phyloP scores from a whole-genome alignment of 805 yeast genomes.

The Candida sithepensis region DNA sequence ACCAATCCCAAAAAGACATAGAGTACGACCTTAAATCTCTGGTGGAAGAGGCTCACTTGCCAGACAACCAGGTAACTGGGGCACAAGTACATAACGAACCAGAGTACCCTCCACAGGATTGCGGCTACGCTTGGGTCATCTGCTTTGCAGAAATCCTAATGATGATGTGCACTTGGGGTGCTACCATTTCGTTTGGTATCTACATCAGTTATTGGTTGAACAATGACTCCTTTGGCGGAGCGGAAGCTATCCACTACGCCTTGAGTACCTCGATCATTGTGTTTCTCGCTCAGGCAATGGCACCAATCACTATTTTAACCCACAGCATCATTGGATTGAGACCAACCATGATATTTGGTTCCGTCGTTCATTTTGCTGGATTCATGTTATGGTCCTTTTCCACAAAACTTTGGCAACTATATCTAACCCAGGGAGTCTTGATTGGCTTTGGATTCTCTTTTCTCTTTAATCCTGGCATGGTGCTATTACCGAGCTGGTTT shows the following conservation, averaged over 20 bases:
- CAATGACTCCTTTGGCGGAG: constrained; percentile 46
- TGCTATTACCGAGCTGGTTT: constrained; percentile 53
- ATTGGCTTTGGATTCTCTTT: constrained; percentile 49
- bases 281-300: constrained; percentile 20
- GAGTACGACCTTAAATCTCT: not conserved
- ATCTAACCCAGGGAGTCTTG: constrained; percentile 49
- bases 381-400: constrained; percentile 51
- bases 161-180: constrained; percentile 60
- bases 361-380: constrained; percentile 41
- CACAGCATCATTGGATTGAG: constrained; percentile 17
- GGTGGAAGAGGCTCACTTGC: constrained; percentile 2
- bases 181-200: constrained; percentile 57
- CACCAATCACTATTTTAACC: constrained; percentile 20
- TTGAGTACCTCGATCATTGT: constrained; percentile 47
- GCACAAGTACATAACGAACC: constrained; percentile 11
- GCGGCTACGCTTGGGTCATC: constrained; percentile 61
- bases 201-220: constrained; percentile 51
- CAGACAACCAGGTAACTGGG: not conserved
- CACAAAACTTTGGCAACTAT: constrained; percentile 46
- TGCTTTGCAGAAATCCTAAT: constrained; percentile 40
- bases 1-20: constrained; percentile 1
- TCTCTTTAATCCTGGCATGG: constrained; percentile 48
- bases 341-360: constrained; percentile 32
- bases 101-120: constrained; percentile 38
- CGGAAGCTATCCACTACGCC: constrained; percentile 53